phyloP scores from a whole-genome alignment of 148 eudicot genomes.

The Salicornia ramosissima region DNA sequence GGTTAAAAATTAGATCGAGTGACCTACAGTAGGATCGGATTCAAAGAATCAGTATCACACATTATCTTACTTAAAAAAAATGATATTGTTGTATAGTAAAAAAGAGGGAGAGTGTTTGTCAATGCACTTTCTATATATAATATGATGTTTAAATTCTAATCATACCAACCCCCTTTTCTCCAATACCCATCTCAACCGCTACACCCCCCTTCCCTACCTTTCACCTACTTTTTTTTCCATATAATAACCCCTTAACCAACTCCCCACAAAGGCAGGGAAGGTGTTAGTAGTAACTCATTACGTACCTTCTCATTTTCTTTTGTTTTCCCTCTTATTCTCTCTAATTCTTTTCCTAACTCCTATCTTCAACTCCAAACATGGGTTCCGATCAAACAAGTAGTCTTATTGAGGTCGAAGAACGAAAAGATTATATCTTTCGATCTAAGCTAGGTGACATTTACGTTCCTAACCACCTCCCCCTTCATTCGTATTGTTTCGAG shows the following conservation, averaged over 20 bases:
- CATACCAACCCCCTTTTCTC: constrained; percentile 17
- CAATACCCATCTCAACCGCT: constrained; percentile 23
- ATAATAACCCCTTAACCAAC: constrained; percentile 23
- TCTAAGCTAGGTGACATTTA: constrained; percentile 63
- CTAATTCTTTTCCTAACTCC: background rate
- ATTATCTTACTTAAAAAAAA: too few species aligned
- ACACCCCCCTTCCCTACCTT: constrained; percentile 19
- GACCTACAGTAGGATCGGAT: too few species aligned
- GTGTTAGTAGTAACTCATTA: background rate
- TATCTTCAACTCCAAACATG: constrained; percentile 23
- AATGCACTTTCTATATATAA: constrained; percentile 24
- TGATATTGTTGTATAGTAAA: too few species aligned
- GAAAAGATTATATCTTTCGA: constrained; percentile 41
- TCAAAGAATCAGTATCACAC: too few species aligned
- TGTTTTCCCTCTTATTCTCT: background rate
- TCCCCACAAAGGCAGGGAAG: constrained; percentile 10
- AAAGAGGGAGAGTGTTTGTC: constrained; percentile 16
- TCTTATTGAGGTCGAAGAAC: background rate
- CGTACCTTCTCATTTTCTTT: constrained; percentile 10
- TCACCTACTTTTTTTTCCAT: constrained; percentile 34
- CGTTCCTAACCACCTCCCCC: constrained; percentile 54
- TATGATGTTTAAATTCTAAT: constrained; percentile 5
- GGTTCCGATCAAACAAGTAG: constrained; percentile 18
- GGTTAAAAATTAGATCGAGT: too few species aligned
- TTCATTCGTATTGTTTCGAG: constrained; percentile 46